Conservation (phyloP, 441 rosid genomes). For the Euphorbia celastroides region DNA sequence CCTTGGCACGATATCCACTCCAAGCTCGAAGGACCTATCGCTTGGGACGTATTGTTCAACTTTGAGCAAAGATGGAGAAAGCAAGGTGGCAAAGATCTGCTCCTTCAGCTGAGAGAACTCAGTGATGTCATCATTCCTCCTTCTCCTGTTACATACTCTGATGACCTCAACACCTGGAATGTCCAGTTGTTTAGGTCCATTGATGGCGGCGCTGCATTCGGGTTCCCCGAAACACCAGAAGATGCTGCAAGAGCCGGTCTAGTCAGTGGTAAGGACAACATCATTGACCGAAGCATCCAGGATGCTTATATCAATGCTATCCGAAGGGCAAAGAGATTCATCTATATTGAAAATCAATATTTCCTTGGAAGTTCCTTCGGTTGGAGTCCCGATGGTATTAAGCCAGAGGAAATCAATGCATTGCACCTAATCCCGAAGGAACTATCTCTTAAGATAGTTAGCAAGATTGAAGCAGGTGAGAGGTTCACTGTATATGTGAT, state of each 20-base stretch:
- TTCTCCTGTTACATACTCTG: conserved; percentile 51
- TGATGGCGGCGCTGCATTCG: conserved; percentile 89
- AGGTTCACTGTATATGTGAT: conserved; percentile 76
- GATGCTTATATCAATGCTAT: conserved; percentile 93
- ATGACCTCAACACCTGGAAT: conserved; percentile 68
- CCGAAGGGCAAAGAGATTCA: conserved; percentile 79
- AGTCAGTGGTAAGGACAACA: conserved; percentile 80
- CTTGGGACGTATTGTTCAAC: conserved; percentile 91
- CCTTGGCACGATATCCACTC: conserved; percentile 98
- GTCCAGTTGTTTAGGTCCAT: conserved; percentile 89
- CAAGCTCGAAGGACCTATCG: conserved; percentile 91
- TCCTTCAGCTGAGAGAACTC: conserved; percentile 52
- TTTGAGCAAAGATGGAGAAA: conserved; percentile 91
- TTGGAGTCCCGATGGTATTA: conserved; percentile 67
- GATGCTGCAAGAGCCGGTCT: conserved; percentile 78
- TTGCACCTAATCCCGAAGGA: conserved; percentile 84
- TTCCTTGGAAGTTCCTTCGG: conserved; percentile 87
- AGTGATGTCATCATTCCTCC: conserved; percentile 48
- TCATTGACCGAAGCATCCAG: conserved; percentile 88
- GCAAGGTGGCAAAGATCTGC: conserved; percentile 65
- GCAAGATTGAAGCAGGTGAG: conserved; percentile 78
- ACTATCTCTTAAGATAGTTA: conserved; percentile 73
- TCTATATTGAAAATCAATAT: conserved; percentile 91
- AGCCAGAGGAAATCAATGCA: conserved; percentile 65
- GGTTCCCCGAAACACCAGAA: conserved; percentile 82